A percentile compares a stretch with the other conserved stretches of the same genome.
Conservation (phyloP, 257 asterid genomes). For the Coffea eugenioides region DNA sequence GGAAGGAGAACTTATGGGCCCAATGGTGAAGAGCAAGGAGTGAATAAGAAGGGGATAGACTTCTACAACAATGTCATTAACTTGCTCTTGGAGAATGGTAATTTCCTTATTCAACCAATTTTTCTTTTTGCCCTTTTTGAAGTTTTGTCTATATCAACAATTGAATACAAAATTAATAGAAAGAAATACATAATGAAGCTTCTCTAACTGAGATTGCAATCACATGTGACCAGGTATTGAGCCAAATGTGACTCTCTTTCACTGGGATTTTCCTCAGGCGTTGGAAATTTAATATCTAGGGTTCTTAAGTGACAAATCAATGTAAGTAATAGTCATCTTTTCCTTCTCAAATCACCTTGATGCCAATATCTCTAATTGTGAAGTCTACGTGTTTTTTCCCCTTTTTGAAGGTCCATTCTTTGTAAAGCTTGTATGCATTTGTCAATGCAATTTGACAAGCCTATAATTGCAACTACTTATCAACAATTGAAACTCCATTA, state of each 20-base stretch:
- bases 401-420: no score
- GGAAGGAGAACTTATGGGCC: conserved; percentile 10
- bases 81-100: neutral
- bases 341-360: neutral
- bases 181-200: neutral
- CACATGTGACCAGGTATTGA: neutral
- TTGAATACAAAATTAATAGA: neutral
- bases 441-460: no score
- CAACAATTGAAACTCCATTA: no score
- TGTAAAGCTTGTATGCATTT: no score
- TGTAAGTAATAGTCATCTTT: neutral
- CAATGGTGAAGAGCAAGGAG: conserved; percentile 10
- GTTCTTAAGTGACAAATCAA: neutral
- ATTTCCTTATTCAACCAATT: neutral
- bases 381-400: no score
- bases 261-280: conserved; percentile 14
- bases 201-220: no score
- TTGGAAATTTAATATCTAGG: conserved; percentile 11
- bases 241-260: conserved; percentile 10
- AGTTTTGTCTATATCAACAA: neutral
- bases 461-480: no score
- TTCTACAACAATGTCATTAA: conserved; percentile 6
- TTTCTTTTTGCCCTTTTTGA: no score
- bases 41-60: neutral
- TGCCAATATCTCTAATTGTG: no score